Base-by-base conservation (phyloP, 1,284 basidiomycete species). In the Rhodotorula sp. region DNA sequence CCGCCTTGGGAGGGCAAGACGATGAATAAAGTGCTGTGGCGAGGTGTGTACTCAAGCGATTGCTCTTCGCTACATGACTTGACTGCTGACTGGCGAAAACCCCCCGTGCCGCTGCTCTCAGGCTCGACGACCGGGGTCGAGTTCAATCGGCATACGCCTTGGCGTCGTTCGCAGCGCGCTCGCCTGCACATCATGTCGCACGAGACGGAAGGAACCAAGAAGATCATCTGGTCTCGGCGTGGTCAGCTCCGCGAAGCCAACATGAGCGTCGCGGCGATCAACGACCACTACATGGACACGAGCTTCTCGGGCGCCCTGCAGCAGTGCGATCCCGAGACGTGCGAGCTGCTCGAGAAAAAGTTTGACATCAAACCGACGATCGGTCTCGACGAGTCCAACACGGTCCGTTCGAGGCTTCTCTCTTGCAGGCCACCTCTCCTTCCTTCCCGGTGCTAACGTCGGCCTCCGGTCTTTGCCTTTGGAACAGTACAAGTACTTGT, bases 61-160 rank as follows among this genome's bases (percentile, higher is more conserved):
- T 51, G 14, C 14, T 47, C 18, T 15, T 14, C 48, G 20, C 15
- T 20, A 18, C 29, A 3, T 39, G 51, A 0, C 26, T 31, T 15
- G 26, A 52, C 23, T 21, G 18, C 21, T 29, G 31, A 20, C 48
- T 4, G 3, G 51, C 23, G 48, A 2, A 18, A 31, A 2, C 58
- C 18, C n/a, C 21, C 7, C 31, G 14, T 2, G 12, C 29, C 39
- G 21, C 48, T 7, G 16, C 16, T 12, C 43, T 76, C 81, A 71
- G 83, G 83, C 21, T 80, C 81, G 54, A 80, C 82, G 3, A 85
- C 84, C 6, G 84, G 84, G 18, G 83, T 84, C 61, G 81, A 82
- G 16, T 81, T 81, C 77, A 82, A 83, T 57, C 65, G 77, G 12
- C 79, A 80, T 54, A 75, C 81, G 0, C 78, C 77, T 4, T 85